Conservation (phyloP, 2,329 filamentous ascomycete species). For the Neopestalotiopsis sp. region DNA sequence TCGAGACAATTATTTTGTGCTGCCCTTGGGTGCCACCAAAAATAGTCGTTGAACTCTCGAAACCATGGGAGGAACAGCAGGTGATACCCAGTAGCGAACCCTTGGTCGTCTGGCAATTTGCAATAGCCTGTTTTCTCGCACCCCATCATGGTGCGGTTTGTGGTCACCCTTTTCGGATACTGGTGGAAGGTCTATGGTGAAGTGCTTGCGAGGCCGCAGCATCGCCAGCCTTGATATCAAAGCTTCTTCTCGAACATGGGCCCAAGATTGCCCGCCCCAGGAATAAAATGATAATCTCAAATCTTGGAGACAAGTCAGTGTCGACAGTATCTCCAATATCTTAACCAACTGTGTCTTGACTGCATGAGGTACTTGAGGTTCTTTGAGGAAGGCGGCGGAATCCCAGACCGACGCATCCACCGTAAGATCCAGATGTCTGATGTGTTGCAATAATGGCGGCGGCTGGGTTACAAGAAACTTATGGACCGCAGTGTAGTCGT, state of each 20-base stretch:
- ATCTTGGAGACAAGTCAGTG: constrained; percentile 30
- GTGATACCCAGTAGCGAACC: constrained; percentile 34
- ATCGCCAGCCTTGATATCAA: constrained; percentile 25
- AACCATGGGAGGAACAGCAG: not conserved
- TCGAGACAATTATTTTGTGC: not conserved
- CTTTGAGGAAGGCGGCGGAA: constrained; percentile 28
- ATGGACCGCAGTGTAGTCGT: constrained; percentile 33
- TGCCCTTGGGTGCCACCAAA: not conserved
- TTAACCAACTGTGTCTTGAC: not conserved
- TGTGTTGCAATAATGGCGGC: constrained; percentile 27
- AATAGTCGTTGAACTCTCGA: not conserved
- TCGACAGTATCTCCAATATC: constrained; percentile 22
- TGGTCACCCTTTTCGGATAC: not conserved
- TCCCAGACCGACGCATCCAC: constrained; percentile 32
- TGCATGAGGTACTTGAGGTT: not conserved
- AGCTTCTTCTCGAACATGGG: constrained; percentile 32
- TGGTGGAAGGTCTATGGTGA: constrained; percentile 34
- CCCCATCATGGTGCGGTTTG: not conserved
- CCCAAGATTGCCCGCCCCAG: constrained; percentile 35
- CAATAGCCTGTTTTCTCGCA: constrained; percentile 22
- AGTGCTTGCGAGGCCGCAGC: constrained; percentile 26
- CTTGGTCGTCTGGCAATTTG: constrained; percentile 29
- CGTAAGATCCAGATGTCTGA: constrained; percentile 34
- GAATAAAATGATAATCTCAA: constrained; percentile 36
- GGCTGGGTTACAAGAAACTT: constrained; percentile 32